Evolutionary conservation across 108 stramenopile genomes (phyloP), one percentile per base, ranked within the genome.

Genomic region (Nitzschia sp.): DNA sequence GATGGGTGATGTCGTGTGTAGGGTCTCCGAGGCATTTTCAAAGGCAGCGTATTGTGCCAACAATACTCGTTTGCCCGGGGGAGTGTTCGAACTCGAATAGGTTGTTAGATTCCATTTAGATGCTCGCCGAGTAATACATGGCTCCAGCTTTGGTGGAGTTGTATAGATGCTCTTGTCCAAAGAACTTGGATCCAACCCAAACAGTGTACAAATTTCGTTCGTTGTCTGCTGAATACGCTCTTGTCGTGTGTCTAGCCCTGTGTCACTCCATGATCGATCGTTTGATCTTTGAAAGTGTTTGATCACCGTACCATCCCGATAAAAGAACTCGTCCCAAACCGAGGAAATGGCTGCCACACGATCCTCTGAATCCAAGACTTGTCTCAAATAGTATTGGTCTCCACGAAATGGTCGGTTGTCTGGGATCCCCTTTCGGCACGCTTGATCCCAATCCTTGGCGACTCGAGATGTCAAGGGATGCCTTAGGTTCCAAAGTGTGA

Each of bases 211-310:
- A 37, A 67, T 26, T 8, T 67, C 53, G 1, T 19, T 25, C 0
- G 41, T 51, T 10, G 67, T 50, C 25, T 69, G 44, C 21, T 41
- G 25, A 14, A 76, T 69, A 37, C 54, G 56, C 15, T 51, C 37
- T 20, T 60, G 38, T 10, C 75, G 67, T 34, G 38, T 41, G 29
- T 76, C 75, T 7, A 76, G 43, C 17, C 75, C 62, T 3, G 75
- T 67, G 7, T 58, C 59, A 15, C 26, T 17, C 75, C 75, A 76
- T 14, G 46, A 51, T 5, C 66, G 51, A 11, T 37, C 52, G 38
- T 54, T 54, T 9, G 57, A 51, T 22, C 75, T 53, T 69, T 67
- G 72, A 56, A 76, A 76, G 46, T 76, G 75, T 46, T 76, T 76
- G 34, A 76, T 63, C 46, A 69, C 39, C 5, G 67, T 76, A 0